Percentiles rank a stretch among this genome's conserved stretches.
Conservation (phyloP, 2,329 filamentous ascomycete species). For the Ceratocystis cacaofunesta region DNA sequence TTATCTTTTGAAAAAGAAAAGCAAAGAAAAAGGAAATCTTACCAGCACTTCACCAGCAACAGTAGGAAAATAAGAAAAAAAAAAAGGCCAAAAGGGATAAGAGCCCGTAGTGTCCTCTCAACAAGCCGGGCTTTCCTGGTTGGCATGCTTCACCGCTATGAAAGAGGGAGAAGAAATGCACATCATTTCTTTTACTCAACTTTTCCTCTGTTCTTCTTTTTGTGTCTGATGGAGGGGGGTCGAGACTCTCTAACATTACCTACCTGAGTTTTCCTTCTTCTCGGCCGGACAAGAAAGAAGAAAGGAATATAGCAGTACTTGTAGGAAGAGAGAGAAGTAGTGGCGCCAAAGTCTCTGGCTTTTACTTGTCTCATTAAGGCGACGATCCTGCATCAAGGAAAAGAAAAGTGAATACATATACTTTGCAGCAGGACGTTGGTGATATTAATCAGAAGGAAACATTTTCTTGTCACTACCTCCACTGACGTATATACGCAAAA, state of each 20-base stretch:
- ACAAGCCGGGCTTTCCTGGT: constrained; percentile 5
- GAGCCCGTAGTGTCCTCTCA: background rate
- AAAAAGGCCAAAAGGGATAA: background rate
- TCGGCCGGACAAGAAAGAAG: background rate
- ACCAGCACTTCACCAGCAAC: background rate
- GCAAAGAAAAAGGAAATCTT: too few relatives aligned
- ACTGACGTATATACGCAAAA: background rate
- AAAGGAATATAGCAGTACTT: background rate
- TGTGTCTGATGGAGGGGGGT: background rate
- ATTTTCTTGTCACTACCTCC: background rate
- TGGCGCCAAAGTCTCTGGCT: background rate
- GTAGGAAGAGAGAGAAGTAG: constrained; percentile 1
- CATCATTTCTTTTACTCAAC: background rate
- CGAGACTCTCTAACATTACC: background rate
- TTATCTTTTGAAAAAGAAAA: too few relatives aligned
- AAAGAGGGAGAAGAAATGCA: background rate
- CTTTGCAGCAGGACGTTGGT: too few relatives aligned
- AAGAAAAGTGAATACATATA: background rate
- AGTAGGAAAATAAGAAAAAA: background rate
- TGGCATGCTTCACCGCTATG: constrained; percentile 6
- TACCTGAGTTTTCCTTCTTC: background rate
- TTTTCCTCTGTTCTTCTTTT: background rate
- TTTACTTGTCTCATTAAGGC: background rate
- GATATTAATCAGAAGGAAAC: background rate
- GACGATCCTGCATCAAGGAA: background rate